A percentile compares a stretch with the other conserved stretches of the same genome.
Conservation (phyloP, 371 early-diverging fungal genomes). For the Circinella umbellata region DNA sequence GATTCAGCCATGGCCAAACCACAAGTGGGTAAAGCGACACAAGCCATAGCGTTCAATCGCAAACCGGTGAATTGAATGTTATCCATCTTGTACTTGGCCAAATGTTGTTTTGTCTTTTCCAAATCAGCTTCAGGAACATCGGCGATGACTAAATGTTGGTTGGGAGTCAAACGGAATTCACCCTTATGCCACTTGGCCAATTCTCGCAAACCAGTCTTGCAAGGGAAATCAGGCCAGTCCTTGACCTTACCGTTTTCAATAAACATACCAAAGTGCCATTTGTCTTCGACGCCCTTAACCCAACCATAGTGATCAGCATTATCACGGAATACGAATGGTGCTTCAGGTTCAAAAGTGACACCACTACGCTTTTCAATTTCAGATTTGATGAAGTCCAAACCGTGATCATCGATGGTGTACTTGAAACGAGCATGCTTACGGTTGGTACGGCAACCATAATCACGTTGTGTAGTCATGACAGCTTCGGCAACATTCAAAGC, state of each 20-base stretch:
- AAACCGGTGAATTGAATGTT: conserved; percentile 80
- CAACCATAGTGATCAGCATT: conserved; percentile 96
- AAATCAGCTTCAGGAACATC: conserved; percentile 76
- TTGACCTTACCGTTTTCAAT: conserved; percentile 92
- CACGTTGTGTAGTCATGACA: conserved; percentile 91
- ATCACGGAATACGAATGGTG: conserved; percentile 75
- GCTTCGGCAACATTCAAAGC: conserved; percentile 83
- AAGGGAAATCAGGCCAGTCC: conserved; percentile 78
- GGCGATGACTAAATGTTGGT: conserved; percentile 88
- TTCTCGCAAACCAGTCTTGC: conserved; percentile 82
- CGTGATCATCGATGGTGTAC: conserved; percentile 95
- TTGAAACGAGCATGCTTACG: conserved; percentile 96
- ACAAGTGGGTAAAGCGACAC: conserved; percentile 94
- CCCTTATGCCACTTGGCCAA: conserved; percentile 81
- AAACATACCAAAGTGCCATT: conserved; percentile 88
- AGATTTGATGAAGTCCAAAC: conserved; percentile 85
- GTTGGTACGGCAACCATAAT: conserved; percentile 94
- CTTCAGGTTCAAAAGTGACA: conserved; percentile 64
- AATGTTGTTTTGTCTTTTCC: conserved; percentile 68
- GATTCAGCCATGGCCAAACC: conserved; percentile 95
- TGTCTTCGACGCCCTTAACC: conserved; percentile 73
- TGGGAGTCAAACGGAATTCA: conserved; percentile 87
- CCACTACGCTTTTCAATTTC: conserved; percentile 86
- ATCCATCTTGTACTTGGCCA: conserved; percentile 82
- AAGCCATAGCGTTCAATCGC: conserved; percentile 91